A percentile compares a stretch with the other conserved stretches of the same genome.
Evolutionary conservation across 129 eudicot genomes (phyloP).

Genomic region (Lactuca sativa): DNA sequence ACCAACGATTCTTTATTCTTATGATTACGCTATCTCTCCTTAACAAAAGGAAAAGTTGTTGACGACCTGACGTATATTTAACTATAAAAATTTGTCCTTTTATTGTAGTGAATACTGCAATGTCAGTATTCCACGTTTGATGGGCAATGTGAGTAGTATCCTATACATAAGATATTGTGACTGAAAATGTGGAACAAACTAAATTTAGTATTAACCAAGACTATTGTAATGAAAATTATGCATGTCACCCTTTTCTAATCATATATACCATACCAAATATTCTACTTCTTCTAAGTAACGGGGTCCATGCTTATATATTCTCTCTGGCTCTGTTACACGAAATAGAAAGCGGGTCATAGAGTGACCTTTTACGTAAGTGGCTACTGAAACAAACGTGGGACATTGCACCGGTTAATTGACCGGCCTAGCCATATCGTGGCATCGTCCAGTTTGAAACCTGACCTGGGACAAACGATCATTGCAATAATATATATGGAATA

Average conservation of each 20-base stretch:
- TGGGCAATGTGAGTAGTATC: conserved; percentile 16
- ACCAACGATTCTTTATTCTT: too few relatives aligned
- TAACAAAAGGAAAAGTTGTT: too few relatives aligned
- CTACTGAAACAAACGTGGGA: conserved; percentile 3
- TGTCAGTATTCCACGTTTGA: conserved; percentile 29
- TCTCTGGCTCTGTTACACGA: conserved; percentile 5
- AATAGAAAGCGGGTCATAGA: conserved; percentile 3
- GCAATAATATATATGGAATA: conserved; percentile 24
- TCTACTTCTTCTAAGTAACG: conserved; percentile 3
- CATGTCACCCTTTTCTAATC: conserved; percentile 25
- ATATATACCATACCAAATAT: conserved; percentile 18
- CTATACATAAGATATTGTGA: conserved; percentile 15
- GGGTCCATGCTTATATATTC: conserved; percentile 18
- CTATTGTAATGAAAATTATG: conserved; percentile 27
- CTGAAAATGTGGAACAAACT: conserved; percentile 26
- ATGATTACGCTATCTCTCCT: too few relatives aligned
- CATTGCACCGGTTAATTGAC: conserved; percentile 1
- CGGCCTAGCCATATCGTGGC: background rate
- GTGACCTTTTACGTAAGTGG: conserved; percentile 25
- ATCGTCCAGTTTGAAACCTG: background rate
- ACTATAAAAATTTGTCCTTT: conserved; percentile 8
- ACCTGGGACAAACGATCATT: conserved; percentile 20
- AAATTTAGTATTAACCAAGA: conserved; percentile 21
- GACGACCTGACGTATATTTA: background rate
- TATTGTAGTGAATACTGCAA: conserved; percentile 4